Percentiles rank a stretch among this genome's conserved stretches.
These are phyloP conservation scores for Smittium mucronatum DNA, from an alignment of 371 early-diverging fungal genomes.

Conservation along the genomic window DNA sequence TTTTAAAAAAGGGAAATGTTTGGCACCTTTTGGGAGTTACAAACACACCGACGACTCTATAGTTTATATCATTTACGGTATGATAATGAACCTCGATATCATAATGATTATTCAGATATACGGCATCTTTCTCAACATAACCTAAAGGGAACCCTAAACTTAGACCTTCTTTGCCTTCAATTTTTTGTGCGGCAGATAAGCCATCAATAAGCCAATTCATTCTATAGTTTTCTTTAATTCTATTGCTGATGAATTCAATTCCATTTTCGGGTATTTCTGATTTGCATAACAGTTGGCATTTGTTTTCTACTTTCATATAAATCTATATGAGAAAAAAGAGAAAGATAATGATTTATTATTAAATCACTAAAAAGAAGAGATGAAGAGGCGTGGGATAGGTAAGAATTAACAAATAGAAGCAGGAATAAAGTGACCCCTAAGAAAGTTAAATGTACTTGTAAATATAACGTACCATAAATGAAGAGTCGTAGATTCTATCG, in stretches of 20 bases:
- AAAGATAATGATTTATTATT: neutral
- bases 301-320: constrained; percentile 39
- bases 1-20: no score
- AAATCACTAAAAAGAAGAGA: neutral
- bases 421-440: no score
- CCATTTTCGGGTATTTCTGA: constrained; percentile 50
- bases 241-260: constrained; percentile 69
- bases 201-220: constrained; percentile 84
- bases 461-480: constrained; percentile 44
- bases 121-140: constrained; percentile 14
- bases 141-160: constrained; percentile 73
- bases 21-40: constrained; percentile 45
- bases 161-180: constrained; percentile 44
- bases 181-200: constrained; percentile 64
- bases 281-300: constrained; percentile 54
- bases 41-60: constrained; percentile 80
- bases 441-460: no score
- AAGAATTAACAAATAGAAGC: neutral
- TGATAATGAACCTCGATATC: constrained; percentile 76
- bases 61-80: constrained; percentile 38
- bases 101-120: constrained; percentile 74
- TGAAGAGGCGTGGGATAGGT: neutral
- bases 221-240: constrained; percentile 68
- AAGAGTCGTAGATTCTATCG: constrained; percentile 82
- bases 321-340: constrained; percentile 16